Evolutionary conservation across 306 rosid species (phyloP), one percentile per base, ranked within the genome.

Genomic region (Carpinus fangiana): DNA sequence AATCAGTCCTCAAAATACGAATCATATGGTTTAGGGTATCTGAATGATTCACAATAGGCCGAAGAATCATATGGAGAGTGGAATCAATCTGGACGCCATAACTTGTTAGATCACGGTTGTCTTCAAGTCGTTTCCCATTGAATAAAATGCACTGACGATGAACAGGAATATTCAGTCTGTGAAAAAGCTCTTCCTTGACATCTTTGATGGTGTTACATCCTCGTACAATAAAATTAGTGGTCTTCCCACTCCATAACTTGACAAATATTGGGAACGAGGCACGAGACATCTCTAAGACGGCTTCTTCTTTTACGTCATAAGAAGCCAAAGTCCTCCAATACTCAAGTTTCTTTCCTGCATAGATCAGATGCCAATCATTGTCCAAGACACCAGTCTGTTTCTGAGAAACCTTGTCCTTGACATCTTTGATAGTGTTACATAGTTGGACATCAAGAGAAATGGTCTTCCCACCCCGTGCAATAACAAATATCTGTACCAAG

Each of bases 261-360:
- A 84, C 84, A 43, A 81, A 60, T 48, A 84, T 65, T 71, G 69
- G 84, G 56, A 84, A 34, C 51, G 8, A 4, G 17, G 11, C 34
- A 60, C 67, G 69, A 34, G 8, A 13, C 48, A 84, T 46, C 41
- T 70, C 68, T 60, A 84, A 70, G 28, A 17, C n/a, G 1, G 65
- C 46, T 47, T 55, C 48, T 48, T 81, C 84, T 36, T n/a, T 54
- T 7, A 81, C 17, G 46, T 65, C 85, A 41, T 28, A 28, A 28
- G 31, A 28, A 28, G 45, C 45, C 45, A 41, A 5, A 41, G 8
- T 41, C 45, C 8, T 41, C 8, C 45, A 41, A 41, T 41, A 0
- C 45, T 41, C 45, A 41, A 84, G 85, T 45, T 65, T 46, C 7
- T 74, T 78, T 17, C 78, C 73, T 1, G 48, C 43, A 26, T 74